These are phyloP conservation scores for Colletotrichum orchidophilum DNA, from an alignment of 2,329 filamentous ascomycete genomes.

Conservation along the genomic window DNA sequence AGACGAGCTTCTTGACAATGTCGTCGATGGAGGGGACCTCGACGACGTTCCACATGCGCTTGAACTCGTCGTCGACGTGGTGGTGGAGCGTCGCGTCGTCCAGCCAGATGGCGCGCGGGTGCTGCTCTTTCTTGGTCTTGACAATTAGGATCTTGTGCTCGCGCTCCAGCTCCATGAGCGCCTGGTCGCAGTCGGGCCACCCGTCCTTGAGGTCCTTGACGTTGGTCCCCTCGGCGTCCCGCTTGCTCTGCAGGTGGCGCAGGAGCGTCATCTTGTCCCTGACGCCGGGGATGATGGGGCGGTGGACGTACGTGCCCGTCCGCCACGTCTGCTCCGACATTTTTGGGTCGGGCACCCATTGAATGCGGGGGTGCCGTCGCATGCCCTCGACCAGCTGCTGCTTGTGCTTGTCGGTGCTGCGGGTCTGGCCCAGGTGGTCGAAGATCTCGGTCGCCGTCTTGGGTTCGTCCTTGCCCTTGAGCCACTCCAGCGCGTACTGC, in stretches of 20 bases:
- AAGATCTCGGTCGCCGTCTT: conserved; percentile 81
- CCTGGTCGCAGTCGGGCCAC: conserved; percentile 85
- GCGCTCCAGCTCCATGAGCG: conserved; percentile 80
- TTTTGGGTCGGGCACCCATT: conserved; percentile 64
- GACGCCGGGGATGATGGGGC: conserved; percentile 83
- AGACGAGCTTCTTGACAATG: conserved; percentile 79
- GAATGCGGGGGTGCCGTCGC: conserved; percentile 68
- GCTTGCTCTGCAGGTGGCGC: conserved; percentile 81
- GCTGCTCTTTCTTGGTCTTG: conserved; percentile 90
- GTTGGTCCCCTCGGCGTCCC: conserved; percentile 80
- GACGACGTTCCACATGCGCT: conserved; percentile 83
- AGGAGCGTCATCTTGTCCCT: conserved; percentile 81
- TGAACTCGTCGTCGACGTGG: conserved; percentile 83
- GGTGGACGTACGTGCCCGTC: conserved; percentile 81
- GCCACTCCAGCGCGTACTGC: conserved; percentile 84
- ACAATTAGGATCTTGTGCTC: conserved; percentile 86
- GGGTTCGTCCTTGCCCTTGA: conserved; percentile 75
- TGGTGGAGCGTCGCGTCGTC: conserved; percentile 84
- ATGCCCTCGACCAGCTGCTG: conserved; percentile 74
- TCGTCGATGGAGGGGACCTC: conserved; percentile 80
- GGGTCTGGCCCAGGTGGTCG: conserved; percentile 78
- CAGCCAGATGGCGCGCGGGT: conserved; percentile 86
- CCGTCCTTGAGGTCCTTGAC: conserved; percentile 96
- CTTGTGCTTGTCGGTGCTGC: conserved; percentile 69
- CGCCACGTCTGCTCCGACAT: conserved; percentile 74